phyloP scores from a whole-genome alignment of 345 rosid species.

The Odontarrhena argentea region DNA sequence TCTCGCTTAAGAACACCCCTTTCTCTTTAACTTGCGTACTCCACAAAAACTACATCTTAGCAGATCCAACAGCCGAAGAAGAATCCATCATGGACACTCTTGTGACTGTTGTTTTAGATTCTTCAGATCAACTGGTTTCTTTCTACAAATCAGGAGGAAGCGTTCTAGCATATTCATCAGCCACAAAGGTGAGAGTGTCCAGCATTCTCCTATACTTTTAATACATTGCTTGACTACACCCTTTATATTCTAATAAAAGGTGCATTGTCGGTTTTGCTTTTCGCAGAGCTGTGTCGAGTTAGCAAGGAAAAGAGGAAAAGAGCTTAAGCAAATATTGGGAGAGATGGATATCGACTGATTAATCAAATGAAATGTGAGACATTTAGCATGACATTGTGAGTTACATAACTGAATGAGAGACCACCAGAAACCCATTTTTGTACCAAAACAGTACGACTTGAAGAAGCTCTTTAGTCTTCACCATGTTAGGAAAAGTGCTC shows the following conservation, averaged over 20 bases:
- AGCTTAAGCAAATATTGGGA: constrained; percentile 39
- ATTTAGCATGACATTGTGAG: constrained; percentile 16
- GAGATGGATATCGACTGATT: constrained; percentile 41
- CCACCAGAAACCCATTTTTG: not conserved
- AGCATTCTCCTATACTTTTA: not conserved
- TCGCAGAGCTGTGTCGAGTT: constrained; percentile 39
- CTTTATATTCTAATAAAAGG: not conserved
- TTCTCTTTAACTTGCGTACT: constrained; percentile 78
- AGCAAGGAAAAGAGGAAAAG: constrained; percentile 36
- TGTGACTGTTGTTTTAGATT: constrained; percentile 71
- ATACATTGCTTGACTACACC: not conserved
- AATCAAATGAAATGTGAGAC: constrained; percentile 1
- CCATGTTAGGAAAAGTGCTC: not conserved
- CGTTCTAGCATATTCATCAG: constrained; percentile 62
- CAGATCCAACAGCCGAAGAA: constrained; percentile 91
- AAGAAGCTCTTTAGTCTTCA: not conserved
- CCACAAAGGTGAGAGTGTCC: constrained; percentile 60
- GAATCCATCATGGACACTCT: constrained; percentile 84
- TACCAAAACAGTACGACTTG: not conserved
- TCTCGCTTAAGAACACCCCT: constrained; percentile 60
- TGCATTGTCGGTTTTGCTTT: not conserved
- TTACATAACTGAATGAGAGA: constrained; percentile 20
- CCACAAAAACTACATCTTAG: constrained; percentile 74
- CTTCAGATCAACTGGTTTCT: constrained; percentile 67
- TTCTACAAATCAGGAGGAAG: constrained; percentile 85